phyloP scores from a whole-genome alignment of 805 yeast species.

The Suhomyces tanzawaensis region DNA sequence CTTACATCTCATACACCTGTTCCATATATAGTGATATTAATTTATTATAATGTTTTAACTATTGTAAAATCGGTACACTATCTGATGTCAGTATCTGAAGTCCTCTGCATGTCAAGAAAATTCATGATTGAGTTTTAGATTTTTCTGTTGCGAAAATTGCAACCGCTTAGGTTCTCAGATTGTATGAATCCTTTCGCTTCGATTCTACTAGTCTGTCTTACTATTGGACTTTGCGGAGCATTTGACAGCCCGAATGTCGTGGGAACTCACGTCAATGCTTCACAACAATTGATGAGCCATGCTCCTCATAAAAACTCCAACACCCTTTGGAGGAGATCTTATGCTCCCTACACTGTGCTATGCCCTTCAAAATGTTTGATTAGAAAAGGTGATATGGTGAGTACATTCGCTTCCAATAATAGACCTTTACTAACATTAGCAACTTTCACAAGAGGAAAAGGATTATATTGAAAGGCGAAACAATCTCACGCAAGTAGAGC shows the following conservation, averaged over 20 bases:
- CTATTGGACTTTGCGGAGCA: neutral
- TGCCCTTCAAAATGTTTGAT: constrained; percentile 22
- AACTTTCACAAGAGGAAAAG: constrained; percentile 18
- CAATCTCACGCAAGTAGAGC: constrained; percentile 24
- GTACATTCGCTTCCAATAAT: constrained; percentile 3
- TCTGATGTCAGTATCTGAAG: neutral
- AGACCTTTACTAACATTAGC: constrained; percentile 14
- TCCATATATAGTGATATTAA: constrained; percentile 7
- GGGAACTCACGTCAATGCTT: neutral
- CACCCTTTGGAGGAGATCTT: constrained; percentile 13
- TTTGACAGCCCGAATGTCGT: neutral
- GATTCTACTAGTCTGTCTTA: neutral
- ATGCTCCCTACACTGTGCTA: constrained; percentile 24
- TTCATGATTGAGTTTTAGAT: neutral
- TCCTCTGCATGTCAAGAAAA: neutral
- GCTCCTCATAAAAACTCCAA: too few relatives aligned
- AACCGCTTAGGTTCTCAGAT: neutral
- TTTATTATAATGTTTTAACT: constrained; percentile 3
- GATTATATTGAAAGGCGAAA: constrained; percentile 30
- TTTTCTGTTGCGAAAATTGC: neutral
- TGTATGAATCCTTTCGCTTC: neutral
- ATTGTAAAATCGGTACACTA: neutral
- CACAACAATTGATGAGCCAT: too few relatives aligned
- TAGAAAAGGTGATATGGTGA: constrained; percentile 19
- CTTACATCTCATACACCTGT: constrained; percentile 13